phyloP scores from a whole-genome alignment of 441 rosid genomes.

The Erodium texanum region DNA sequence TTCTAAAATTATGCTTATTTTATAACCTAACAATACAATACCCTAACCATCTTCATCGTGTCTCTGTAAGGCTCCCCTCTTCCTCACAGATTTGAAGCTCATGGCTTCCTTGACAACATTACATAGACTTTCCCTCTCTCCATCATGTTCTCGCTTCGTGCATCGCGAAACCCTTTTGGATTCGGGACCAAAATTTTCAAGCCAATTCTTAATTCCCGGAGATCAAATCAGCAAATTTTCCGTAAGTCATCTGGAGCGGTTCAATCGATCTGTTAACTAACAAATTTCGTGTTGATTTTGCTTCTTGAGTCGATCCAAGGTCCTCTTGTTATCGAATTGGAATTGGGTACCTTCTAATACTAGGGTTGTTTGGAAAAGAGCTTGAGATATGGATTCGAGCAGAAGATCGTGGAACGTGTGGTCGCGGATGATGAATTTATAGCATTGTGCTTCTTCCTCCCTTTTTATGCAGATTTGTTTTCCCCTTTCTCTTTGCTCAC shows the following conservation, averaged over 20 bases:
- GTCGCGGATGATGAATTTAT: constrained; percentile 83
- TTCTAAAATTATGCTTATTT: too few species aligned
- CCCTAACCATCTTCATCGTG: too few species aligned
- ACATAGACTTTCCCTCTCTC: too few species aligned
- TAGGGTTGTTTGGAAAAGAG: constrained; percentile 8
- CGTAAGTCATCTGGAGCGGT: neutral
- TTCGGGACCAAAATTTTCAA: neutral
- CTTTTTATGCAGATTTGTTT: too few species aligned
- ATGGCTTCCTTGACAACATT: constrained; percentile 4
- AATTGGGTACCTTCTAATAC: neutral
- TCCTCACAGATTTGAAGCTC: too few species aligned
- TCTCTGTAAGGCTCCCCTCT: too few species aligned
- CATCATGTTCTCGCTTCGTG: neutral
- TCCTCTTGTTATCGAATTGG: neutral
- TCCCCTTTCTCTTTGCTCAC: too few species aligned
- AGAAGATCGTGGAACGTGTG: constrained; percentile 97
- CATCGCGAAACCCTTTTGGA: neutral
- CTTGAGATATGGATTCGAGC: constrained; percentile 73
- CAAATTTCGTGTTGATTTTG: neutral
- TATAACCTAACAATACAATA: too few species aligned
- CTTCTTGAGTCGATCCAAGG: neutral
- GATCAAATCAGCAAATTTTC: neutral
- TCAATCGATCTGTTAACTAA: neutral
- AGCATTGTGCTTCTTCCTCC: too few species aligned
- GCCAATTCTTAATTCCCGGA: neutral